Evolutionary conservation across 1,139 yeast genomes (phyloP), one percentile per base, ranked within the genome.

Genomic region (Hansenula lynferdii): DNA sequence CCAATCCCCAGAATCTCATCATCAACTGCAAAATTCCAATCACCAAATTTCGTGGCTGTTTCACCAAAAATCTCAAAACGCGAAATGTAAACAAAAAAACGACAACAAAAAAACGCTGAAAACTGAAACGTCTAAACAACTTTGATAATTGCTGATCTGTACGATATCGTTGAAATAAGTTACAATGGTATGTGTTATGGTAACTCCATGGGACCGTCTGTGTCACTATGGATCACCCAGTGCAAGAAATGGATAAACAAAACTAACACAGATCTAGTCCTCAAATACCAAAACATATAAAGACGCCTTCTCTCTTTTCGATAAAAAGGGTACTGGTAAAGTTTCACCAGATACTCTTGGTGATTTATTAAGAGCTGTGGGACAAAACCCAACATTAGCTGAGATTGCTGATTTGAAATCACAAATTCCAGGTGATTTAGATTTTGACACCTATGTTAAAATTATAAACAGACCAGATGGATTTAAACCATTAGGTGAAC

Each of bases 261-360:
- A 14, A 30, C 33, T 30, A 30, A 30, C 33, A 6, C 18, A 5
- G 12, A n/a, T 2, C 11, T 23, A 42, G 45, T 42, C 45, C 23
- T 25, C 45, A 15, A 50, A 52, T 42, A 57, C 65, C 30, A 85
- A 85, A 61, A 84, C 94, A 35, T 86, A 87, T 69, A 89, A 86
- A 66, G 98, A 92, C 73, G 97, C 97, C 20, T 94, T 94, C 65
- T 95, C 97, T 24, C 80, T 94, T 40, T 94, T 92, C 61, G 98
- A 94, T 69, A 90, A 90, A 67, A 86, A 89, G 57, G 98, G 97
- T 31, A 86, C 94, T 32, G 98, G 98, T 15, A 77, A 81, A 61
- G 92, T 94, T 44, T 81, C 96, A n/a, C 75, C 77, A 45, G 87
- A 83, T 51, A 83, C 86, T 44, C 74, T 94, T 42, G 98, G 97